Percentiles rank a stretch among this genome's conserved stretches.
These are phyloP conservation scores for Crithidia brevicula DNA, from an alignment of 208 protist genomes.

Conservation along the genomic window DNA sequence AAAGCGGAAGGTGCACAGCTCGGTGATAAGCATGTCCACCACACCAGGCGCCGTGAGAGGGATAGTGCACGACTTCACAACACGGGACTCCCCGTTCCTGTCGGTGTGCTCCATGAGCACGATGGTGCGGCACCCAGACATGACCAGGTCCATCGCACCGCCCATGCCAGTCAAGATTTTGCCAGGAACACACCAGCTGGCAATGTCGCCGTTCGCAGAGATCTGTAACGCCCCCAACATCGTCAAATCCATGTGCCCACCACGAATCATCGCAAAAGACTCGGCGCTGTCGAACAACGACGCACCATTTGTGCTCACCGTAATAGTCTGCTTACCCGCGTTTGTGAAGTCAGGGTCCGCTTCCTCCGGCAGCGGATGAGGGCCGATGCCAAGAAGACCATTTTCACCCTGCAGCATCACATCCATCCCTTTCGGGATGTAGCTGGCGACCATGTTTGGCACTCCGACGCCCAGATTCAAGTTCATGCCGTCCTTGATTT, in stretches of 20 bases:
- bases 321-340: constrained; percentile 94
- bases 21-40: constrained; percentile 93
- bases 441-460: constrained; percentile 91
- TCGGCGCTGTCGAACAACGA: constrained; percentile 77
- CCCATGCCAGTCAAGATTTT: constrained; percentile 95
- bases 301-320: constrained; percentile 61
- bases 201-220: constrained; percentile 88
- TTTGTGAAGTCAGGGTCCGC: constrained; percentile 94
- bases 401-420: constrained; percentile 91
- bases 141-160: constrained; percentile 92
- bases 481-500: constrained; percentile 94
- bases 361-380: constrained; percentile 76
- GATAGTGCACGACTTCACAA: constrained; percentile 80
- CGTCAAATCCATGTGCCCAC: constrained; percentile 91
- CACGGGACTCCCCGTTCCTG: constrained; percentile 77
- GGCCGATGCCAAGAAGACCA: constrained; percentile 89
- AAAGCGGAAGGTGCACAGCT: constrained; percentile 92
- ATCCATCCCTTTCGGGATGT: constrained; percentile 63
- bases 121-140: constrained; percentile 70
- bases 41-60: constrained; percentile 80
- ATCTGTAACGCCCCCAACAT: constrained; percentile 94
- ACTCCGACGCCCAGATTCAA: constrained; percentile 96
- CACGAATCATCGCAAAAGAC: constrained; percentile 96
- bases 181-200: constrained; percentile 95
- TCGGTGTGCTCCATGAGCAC: constrained; percentile 95